These are phyloP conservation scores for Hortaea werneckii DNA, from an alignment of 2,329 filamentous ascomycete species.

Conservation along the genomic window DNA sequence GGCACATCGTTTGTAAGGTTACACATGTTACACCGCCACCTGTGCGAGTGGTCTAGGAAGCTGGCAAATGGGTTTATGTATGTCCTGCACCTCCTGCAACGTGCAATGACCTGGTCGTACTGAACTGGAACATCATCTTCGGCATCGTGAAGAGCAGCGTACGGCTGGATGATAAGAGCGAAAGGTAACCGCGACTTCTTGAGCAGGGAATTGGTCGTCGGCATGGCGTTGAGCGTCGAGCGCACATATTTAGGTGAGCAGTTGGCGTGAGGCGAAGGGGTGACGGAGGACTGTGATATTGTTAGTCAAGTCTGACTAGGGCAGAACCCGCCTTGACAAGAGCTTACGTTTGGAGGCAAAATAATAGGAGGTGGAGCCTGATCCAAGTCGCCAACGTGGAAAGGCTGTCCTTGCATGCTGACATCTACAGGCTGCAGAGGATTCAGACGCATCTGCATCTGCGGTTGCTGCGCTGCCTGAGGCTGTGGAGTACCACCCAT, in stretches of 20 bases:
- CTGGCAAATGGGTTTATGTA: conserved; percentile 98
- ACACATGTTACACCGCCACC: conserved; percentile 99
- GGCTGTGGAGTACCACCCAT: conserved; percentile 42
- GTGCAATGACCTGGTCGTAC: conserved; percentile 92
- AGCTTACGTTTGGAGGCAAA: conserved; percentile 76
- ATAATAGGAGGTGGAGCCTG: conserved; percentile 83
- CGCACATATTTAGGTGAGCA: conserved; percentile 89
- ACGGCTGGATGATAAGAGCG: conserved; percentile 91
- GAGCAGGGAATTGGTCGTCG: conserved; percentile 80
- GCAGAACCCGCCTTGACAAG: background rate
- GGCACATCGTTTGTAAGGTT: conserved; percentile 97
- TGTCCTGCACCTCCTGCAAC: conserved; percentile 87
- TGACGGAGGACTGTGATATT: conserved; percentile 65
- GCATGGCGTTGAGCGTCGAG: conserved; percentile 88
- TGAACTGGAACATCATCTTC: conserved; percentile 88
- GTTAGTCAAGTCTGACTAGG: background rate
- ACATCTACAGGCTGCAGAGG: conserved; percentile 88
- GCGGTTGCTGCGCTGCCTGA: conserved; percentile 25
- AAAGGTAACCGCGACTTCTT: conserved; percentile 97
- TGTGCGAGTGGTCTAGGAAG: conserved; percentile 91
- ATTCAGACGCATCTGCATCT: conserved; percentile 51
- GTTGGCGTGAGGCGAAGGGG: conserved; percentile 81
- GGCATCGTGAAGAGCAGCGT: conserved; percentile 81
- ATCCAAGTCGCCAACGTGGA: conserved; percentile 88
- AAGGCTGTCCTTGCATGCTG: conserved; percentile 64